These are phyloP conservation scores for Acaromyces ingoldii DNA, from an alignment of 1,284 basidiomycete genomes.

Conservation along the genomic window DNA sequence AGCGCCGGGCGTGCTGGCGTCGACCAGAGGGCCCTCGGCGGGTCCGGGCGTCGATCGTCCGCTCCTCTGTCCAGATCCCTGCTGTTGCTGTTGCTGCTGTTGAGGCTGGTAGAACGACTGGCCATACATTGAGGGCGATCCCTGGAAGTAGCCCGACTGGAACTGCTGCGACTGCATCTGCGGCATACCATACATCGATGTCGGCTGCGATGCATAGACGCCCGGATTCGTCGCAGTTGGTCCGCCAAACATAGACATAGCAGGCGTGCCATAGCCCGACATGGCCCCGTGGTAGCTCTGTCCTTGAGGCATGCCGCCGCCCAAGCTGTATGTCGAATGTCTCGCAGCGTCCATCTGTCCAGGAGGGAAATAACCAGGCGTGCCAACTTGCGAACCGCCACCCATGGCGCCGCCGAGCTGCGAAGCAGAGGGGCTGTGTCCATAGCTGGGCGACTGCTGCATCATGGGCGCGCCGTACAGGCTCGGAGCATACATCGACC, in stretches of 20 bases:
- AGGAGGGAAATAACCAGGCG: constrained; percentile 13
- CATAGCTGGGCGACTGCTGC: constrained; percentile 17
- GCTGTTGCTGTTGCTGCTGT: constrained; percentile 6
- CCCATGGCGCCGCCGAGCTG: constrained; percentile 19
- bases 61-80: constrained; percentile 16
- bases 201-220: constrained; percentile 25
- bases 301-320: background rate
- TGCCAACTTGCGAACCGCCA: constrained; percentile 16
- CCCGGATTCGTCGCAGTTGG: constrained; percentile 14
- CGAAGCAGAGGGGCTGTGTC: constrained; percentile 32
- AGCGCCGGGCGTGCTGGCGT: constrained; percentile 3
- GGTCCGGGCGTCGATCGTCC: background rate
- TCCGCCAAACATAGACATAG: constrained; percentile 38
- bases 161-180: constrained; percentile 9
- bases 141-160: background rate
- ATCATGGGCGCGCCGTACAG: constrained; percentile 5
- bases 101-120: constrained; percentile 5
- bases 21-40: constrained; percentile 4
- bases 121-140: constrained; percentile 25
- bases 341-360: constrained; percentile 15
- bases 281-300: background rate
- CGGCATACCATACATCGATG: constrained; percentile 23
- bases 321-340: constrained; percentile 31
- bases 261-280: constrained; percentile 24
- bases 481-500: constrained; percentile 25